Evolutionary conservation across 805 yeast genomes (phyloP).

Genomic region (Yarrowia divulgata): DNA sequence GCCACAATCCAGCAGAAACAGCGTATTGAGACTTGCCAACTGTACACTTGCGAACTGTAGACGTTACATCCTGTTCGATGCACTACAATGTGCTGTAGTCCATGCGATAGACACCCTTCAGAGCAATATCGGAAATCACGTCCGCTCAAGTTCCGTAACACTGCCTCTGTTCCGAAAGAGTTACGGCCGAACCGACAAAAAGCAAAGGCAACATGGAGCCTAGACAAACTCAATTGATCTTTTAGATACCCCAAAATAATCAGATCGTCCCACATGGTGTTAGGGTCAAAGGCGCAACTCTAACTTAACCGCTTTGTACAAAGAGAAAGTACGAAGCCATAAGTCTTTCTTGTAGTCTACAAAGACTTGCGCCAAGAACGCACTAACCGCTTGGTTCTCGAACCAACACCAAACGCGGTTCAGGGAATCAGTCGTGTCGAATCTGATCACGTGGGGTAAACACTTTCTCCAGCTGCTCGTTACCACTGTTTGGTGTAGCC

Average conservation of each 20-base stretch:
- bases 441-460: too few relatives aligned
- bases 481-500: too few relatives aligned
- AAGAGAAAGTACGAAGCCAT: neutral
- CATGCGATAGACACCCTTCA: too few relatives aligned
- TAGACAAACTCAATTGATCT: constrained; percentile 12
- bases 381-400: neutral
- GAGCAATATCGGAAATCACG: too few relatives aligned
- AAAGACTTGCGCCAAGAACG: neutral
- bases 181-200: neutral
- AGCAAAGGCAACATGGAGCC: neutral
- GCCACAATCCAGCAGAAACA: too few relatives aligned
- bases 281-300: constrained; percentile 10
- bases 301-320: constrained; percentile 1
- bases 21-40: too few relatives aligned
- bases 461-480: too few relatives aligned
- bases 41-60: too few relatives aligned
- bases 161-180: too few relatives aligned
- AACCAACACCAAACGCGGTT: neutral
- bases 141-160: too few relatives aligned
- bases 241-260: neutral
- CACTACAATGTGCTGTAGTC: too few relatives aligned
- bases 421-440: neutral
- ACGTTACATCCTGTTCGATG: too few relatives aligned
- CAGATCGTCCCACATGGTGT: constrained; percentile 22
- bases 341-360: neutral